A percentile compares a stretch with the other conserved stretches of the same genome.
Conservation (phyloP, 352 stramenopile genomes). For the Phytophthora quininea region DNA sequence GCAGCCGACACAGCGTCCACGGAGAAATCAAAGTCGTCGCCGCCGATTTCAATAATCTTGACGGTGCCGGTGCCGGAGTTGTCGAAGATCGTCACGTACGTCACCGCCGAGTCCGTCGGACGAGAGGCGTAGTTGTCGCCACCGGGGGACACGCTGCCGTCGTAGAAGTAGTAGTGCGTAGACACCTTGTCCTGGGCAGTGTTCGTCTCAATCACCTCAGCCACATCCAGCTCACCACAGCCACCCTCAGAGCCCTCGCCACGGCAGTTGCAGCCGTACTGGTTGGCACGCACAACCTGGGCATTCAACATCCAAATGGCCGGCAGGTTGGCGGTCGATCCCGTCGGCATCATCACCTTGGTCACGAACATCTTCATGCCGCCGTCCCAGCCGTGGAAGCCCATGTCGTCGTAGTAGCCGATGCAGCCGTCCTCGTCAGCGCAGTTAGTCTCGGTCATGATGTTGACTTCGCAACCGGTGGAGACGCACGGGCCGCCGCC, state of each 20-base stretch:
- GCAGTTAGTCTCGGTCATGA: conserved; percentile 69
- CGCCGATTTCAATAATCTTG: conserved; percentile 54
- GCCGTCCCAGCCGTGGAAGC: conserved; percentile 68
- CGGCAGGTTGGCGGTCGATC: conserved; percentile 49
- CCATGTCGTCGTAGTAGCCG: conserved; percentile 68
- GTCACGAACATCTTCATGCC: conserved; percentile 81
- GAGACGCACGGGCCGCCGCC: conserved; percentile 54
- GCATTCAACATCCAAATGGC: conserved; percentile 83
- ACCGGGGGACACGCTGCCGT: too few species aligned
- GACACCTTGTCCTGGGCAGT: conserved; percentile 55
- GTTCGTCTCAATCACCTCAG: conserved; percentile 77
- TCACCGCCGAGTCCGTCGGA: too few species aligned
- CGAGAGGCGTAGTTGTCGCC: too few species aligned
- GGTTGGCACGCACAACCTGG: conserved; percentile 65
- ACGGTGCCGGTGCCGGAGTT: too few species aligned
- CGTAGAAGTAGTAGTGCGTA: conserved; percentile 81
- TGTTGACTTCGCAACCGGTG: conserved; percentile 77
- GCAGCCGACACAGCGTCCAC: conserved; percentile 34
- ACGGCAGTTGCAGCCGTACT: conserved; percentile 83
- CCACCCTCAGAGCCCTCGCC: conserved; percentile 52
- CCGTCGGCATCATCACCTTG: conserved; percentile 66
- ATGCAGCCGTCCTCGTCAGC: conserved; percentile 50
- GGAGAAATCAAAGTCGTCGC: conserved; percentile 48
- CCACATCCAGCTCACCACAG: conserved; percentile 76
- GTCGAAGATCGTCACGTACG: too few species aligned